Conservation (phyloP, 164 flowering plant genomes). For the Vitis rotundifolia region DNA sequence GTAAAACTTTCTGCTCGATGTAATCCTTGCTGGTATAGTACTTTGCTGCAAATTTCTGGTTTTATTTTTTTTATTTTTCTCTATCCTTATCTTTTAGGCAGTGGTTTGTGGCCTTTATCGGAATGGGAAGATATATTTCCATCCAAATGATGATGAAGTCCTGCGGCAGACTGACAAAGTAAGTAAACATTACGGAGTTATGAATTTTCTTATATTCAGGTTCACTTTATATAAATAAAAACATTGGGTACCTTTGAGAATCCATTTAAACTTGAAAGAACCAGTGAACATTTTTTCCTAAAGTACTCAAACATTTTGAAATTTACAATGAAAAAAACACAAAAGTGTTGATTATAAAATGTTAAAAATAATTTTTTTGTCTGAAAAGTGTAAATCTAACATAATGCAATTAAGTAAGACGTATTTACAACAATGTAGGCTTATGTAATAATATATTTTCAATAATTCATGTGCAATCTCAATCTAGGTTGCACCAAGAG, state of each 20-base stretch:
- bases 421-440: too few relatives aligned
- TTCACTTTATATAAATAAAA: not conserved
- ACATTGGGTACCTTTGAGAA: not conserved
- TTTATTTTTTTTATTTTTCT: not conserved
- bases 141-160: conserved; percentile 83
- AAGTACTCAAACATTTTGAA: too few relatives aligned
- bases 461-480: too few relatives aligned
- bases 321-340: too few relatives aligned
- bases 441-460: too few relatives aligned
- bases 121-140: conserved; percentile 76
- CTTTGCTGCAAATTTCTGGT: not conserved
- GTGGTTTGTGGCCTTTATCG: conserved; percentile 92
- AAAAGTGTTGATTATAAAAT: too few relatives aligned
- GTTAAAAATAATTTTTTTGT: too few relatives aligned
- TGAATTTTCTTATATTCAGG: not conserved
- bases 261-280: too few relatives aligned
- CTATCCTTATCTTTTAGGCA: conserved; percentile 51
- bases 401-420: too few relatives aligned
- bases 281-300: too few relatives aligned
- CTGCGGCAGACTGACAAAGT: conserved; percentile 78
- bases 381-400: too few relatives aligned
- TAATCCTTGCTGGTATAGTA: conserved; percentile 1
- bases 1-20: conserved; percentile 31
- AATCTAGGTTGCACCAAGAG: too few relatives aligned
- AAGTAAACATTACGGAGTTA: conserved; percentile 20